phyloP scores from a whole-genome alignment of 1,284 basidiomycete genomes.

The Leccinum brunneo-olivaceum region DNA sequence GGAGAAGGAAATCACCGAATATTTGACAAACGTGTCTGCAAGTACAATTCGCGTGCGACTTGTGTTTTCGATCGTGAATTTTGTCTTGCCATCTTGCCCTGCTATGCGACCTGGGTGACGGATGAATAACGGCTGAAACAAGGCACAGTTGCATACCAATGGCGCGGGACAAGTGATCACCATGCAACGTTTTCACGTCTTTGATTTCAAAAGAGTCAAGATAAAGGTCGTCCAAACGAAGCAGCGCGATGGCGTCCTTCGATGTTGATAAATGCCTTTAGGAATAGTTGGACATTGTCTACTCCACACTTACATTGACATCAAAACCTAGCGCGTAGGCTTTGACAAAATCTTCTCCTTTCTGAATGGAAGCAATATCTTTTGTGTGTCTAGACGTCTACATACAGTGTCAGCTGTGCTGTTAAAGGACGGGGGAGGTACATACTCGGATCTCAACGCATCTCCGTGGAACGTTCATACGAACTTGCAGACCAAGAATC shows the following conservation, averaged over 20 bases:
- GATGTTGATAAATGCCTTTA: slow-evolving; percentile 4
- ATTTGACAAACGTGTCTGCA: slow-evolving; percentile 79
- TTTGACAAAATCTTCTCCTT: slow-evolving; percentile 97
- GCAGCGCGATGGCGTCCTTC: slow-evolving; percentile 91
- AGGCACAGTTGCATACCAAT: slow-evolving; percentile 56
- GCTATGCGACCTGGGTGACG: slow-evolving; percentile 77
- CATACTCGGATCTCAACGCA: slow-evolving; percentile 89
- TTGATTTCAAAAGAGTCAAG: slow-evolving; percentile 99
- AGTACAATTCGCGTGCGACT: slow-evolving; percentile 94
- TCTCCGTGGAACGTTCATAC: slow-evolving; percentile 90
- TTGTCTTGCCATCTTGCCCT: slow-evolving; percentile 96
- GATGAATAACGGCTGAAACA: slow-evolving; percentile 2
- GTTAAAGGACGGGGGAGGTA: slow-evolving; percentile 10
- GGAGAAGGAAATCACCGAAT: neutral
- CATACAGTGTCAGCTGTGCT: slow-evolving; percentile 2
- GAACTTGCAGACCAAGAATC: slow-evolving; percentile 88
- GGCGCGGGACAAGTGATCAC: slow-evolving; percentile 92
- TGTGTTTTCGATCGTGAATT: slow-evolving; percentile 97
- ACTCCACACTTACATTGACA: slow-evolving; percentile 63
- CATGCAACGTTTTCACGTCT: slow-evolving; percentile 96
- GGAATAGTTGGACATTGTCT: neutral
- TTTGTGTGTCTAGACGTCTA: slow-evolving; percentile 94
- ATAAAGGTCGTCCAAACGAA: slow-evolving; percentile 94
- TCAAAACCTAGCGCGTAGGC: slow-evolving; percentile 94
- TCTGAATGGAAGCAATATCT: slow-evolving; percentile 87